Base-by-base conservation (phyloP, 2,329 filamentous ascomycete genomes). In the Aspergillus proliferans region DNA sequence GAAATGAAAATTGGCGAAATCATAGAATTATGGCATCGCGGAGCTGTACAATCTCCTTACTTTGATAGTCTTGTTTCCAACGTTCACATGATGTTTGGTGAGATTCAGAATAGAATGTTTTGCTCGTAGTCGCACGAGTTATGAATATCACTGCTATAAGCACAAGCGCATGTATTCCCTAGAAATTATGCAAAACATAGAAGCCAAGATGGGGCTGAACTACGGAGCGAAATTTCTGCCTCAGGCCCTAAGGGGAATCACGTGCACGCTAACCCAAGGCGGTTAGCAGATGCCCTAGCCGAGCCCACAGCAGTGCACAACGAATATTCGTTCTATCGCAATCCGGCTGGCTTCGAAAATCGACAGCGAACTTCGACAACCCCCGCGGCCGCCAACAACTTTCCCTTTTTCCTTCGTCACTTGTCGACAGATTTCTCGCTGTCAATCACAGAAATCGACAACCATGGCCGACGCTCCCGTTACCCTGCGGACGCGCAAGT, bases 401-500 rank as follows among this genome's bases (percentile, higher is more conserved):
- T 21, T 21, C 38, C 15, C 18, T 19, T 21, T 58, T 57, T 49
- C 58, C 51, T 52, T 51, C 26, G 26, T 30, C 26, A 30, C 26
- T 30, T 30, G 26, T 30, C 26, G 26, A 30, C 26, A 30, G 26
- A 30, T 53, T 56, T 51, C 50, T 57, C 54, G 52, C 54, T 59
- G 52, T 59, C 58, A 54, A 59, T 52, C 55, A 61, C 61, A 63
- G 61, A 53, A 47, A 51, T 54, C 41, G 14, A 78, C 78, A 80
- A 94, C 78, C 76, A 95, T 96, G 92, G 87, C 91, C 79, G 85
- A 88, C 74, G 76, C 71, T 66, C 71, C 85, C 72, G 85, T 90
- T 74, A 90, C 86, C 70, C 79, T 91, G 80, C 85, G 93, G 82
- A 98, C 93, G 79, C 92, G 93, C 88, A 97, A 97, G 84, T 98